Percentiles rank a stretch among this genome's conserved stretches.
These are phyloP conservation scores for Suhomyces wounanorum DNA, from an alignment of 1,139 yeast genomes.

Conservation along the genomic window DNA sequence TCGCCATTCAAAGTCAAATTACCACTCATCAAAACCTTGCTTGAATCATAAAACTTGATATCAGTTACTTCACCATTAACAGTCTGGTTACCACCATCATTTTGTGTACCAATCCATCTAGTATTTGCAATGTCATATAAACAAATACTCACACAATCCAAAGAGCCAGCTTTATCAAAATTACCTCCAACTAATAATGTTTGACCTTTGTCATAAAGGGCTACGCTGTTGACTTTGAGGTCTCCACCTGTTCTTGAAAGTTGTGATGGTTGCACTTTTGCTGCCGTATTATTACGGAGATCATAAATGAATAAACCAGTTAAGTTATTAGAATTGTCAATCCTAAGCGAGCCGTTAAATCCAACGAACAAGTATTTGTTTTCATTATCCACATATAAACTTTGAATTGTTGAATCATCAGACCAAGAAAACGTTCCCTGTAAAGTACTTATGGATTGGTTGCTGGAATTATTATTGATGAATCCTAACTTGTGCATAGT, in stretches of 20 bases:
- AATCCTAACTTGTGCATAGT: conserved; percentile 38
- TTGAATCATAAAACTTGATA: conserved; percentile 52
- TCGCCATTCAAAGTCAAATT: conserved; percentile 46
- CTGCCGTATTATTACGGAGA: conserved; percentile 39
- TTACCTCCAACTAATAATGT: conserved; percentile 76
- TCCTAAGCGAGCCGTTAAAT: conserved; percentile 46
- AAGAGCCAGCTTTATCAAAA: conserved; percentile 60
- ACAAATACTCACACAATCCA: conserved; percentile 66
- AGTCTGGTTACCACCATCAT: conserved; percentile 30
- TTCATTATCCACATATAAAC: conserved; percentile 44
- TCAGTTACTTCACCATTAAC: conserved; percentile 58
- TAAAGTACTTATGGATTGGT: conserved; percentile 27
- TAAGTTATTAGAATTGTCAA: conserved; percentile 23
- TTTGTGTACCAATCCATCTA: conserved; percentile 56
- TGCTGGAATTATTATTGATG: conserved; percentile 32
- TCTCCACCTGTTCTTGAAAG: conserved; percentile 28
- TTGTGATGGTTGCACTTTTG: conserved; percentile 51
- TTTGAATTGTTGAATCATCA: conserved; percentile 33
- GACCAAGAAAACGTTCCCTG: conserved; percentile 41
- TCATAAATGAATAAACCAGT: conserved; percentile 58
- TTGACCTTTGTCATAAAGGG: conserved; percentile 49
- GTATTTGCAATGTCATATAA: conserved; percentile 59
- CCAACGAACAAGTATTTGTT: conserved; percentile 50
- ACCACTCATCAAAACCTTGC: conserved; percentile 64
- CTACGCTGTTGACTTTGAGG: conserved; percentile 54